phyloP scores from a whole-genome alignment of 495 filamentous ascomycete genomes.

The Entonaema liquescens region DNA sequence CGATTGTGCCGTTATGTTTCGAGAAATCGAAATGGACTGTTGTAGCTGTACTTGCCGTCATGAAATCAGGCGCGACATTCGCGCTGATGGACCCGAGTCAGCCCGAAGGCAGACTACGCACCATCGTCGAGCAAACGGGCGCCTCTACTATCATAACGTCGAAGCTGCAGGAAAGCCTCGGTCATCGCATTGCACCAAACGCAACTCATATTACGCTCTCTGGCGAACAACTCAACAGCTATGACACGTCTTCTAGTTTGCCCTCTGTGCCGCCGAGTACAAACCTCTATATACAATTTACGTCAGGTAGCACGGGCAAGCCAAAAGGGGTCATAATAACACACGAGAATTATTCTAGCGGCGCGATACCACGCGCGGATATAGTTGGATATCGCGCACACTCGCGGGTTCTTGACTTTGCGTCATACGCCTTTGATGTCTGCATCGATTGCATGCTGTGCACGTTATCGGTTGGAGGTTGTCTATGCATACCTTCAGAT shows the following conservation, averaged over 20 bases:
- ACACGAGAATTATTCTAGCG: slow-evolving; percentile 54
- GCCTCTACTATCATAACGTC: slow-evolving; percentile 65
- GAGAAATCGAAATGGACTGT: slow-evolving; percentile 65
- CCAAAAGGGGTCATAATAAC: slow-evolving; percentile 58
- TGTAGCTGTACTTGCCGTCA: slow-evolving; percentile 61
- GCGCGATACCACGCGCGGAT: slow-evolving; percentile 51
- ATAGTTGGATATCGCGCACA: slow-evolving; percentile 50
- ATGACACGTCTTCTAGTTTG: slow-evolving; percentile 22
- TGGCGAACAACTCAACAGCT: slow-evolving; percentile 18
- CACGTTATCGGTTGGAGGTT: slow-evolving; percentile 63
- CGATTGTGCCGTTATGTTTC: slow-evolving; percentile 61
- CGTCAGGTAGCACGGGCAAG: slow-evolving; percentile 59
- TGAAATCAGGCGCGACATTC: slow-evolving; percentile 61
- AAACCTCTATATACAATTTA: slow-evolving; percentile 56
- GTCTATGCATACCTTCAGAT: slow-evolving; percentile 69
- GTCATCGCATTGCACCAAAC: slow-evolving; percentile 41
- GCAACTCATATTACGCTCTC: slow-evolving; percentile 38
- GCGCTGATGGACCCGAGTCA: slow-evolving; percentile 54
- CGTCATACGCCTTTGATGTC: slow-evolving; percentile 62
- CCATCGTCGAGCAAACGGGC: slow-evolving; percentile 61
- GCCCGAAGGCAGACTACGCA: slow-evolving; percentile 59
- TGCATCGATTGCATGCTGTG: slow-evolving; percentile 61
- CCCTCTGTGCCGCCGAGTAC: slow-evolving; percentile 42
- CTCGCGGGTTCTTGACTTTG: slow-evolving; percentile 59
- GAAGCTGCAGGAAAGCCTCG: slow-evolving; percentile 43